These are phyloP conservation scores for Carex pumila DNA, from an alignment of 176 grass and related monocot genomes.

Conservation along the genomic window DNA sequence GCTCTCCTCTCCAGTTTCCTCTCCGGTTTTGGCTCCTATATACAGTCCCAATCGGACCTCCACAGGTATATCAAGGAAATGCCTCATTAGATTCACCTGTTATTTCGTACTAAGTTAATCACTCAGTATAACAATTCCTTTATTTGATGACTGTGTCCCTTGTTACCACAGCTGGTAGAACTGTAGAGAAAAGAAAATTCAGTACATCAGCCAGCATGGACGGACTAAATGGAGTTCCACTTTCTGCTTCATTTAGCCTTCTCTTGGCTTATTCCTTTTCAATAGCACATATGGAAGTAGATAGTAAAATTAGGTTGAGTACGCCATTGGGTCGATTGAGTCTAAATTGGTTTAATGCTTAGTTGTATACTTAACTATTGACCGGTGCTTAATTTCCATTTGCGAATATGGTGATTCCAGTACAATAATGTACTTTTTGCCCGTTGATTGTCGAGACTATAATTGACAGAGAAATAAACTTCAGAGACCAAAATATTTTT, in stretches of 20 bases:
- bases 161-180: not conserved
- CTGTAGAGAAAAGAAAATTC: not conserved
- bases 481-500: not conserved
- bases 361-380: not conserved
- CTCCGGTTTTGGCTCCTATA: slow-evolving; percentile 41
- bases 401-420: not conserved
- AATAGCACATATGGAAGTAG: not conserved
- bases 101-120: not conserved
- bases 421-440: not conserved
- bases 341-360: not conserved
- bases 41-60: slow-evolving; percentile 31
- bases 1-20: slow-evolving; percentile 32
- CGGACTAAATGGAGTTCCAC: not conserved
- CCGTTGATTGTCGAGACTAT: not conserved
- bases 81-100: not conserved
- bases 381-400: not conserved
- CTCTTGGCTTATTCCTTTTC: not conserved
- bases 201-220: not conserved
- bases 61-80: slow-evolving; percentile 48
- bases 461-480: not conserved
- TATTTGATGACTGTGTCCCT: not conserved
- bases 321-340: not conserved
- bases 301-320: not conserved
- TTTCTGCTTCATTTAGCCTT: not conserved
- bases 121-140: not conserved